Evolutionary conservation across 768 basidiomycete species (phyloP).

Genomic region (Russula emetica): DNA sequence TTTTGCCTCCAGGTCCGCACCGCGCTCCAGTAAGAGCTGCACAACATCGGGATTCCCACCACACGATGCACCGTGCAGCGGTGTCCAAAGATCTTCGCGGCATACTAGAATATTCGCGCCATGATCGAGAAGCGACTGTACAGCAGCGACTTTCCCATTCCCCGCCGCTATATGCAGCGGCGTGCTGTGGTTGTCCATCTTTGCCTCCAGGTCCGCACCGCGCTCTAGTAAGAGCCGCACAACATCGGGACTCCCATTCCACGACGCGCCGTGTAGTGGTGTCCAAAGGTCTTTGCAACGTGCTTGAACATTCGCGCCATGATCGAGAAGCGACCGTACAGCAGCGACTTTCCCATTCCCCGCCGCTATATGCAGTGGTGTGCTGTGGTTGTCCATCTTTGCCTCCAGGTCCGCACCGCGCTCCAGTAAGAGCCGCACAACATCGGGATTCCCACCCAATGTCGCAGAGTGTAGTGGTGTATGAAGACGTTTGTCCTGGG

Average conservation of each 20-base stretch:
- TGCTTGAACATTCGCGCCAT: not conserved
- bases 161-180: not conserved
- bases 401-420: not conserved
- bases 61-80: not conserved
- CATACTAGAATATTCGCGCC: not conserved
- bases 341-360: not conserved
- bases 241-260: not conserved
- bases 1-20: not conserved
- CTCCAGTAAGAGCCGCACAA: not conserved
- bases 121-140: not conserved
- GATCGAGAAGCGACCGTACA: not conserved
- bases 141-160: not conserved
- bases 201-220: not conserved
- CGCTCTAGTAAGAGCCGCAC: not conserved
- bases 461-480: not conserved
- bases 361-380: not conserved
- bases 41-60: not conserved
- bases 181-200: not conserved
- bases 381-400: not conserved
- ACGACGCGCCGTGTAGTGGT: not conserved
- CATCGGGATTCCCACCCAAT: not conserved
- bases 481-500: too few relatives aligned
- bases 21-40: not conserved
- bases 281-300: not conserved
- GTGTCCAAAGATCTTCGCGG: not conserved